Evolutionary conservation across 1,139 yeast genomes (phyloP), one percentile per base, ranked within the genome.

Genomic region (Yamadazyma triangularis): DNA sequence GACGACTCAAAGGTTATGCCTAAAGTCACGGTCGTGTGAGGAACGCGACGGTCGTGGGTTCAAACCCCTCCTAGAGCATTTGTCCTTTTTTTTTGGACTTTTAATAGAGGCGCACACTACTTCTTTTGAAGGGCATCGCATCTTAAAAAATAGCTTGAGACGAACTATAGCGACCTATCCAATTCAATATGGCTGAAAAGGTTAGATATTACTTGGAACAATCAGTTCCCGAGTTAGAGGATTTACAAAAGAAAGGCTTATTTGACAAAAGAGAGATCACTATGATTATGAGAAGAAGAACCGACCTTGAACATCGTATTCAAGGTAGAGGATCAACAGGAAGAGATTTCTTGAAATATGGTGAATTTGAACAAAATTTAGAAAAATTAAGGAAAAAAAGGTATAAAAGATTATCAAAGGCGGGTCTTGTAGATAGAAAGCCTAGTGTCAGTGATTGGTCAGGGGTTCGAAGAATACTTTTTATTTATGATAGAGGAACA

Each of bases 261-360:
- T 93, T 91, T 55, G 79, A 74, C 24, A 78, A 81, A 48, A 73
- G 75, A 48, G 98, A 93, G 56, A 78, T 88, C 44, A 79, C 82
- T 30, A 73, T 77, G 67, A 83, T 93, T 38, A 87, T 91, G 89
- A 79, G 91, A 60, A 77, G 88, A 53, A 75, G 98, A 60, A 89
- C 97, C 0, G 96, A 89, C 57, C 91, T 88, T 48, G 99, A 93
- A 58, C 96, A 91, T 56, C 65, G 96, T 39, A 75, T 93, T 34
- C 77, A 77, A 31, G 88, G 95, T 26, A 72, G 97, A 56, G 94
- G 94, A 2, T 76, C 91, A 13, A 79, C 73, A 43, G 76, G 88
- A 4, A 65, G 76, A 36, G 98, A 91, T 54, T 93, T 79, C 51
- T 52, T 87, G 37, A 73, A 74, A 44, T 93, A 91, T 53, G 76